Evolutionary conservation across 2,329 filamentous ascomycete genomes (phyloP), one percentile per base, ranked within the genome.

Genomic region (Plectosphaerella sp.): DNA sequence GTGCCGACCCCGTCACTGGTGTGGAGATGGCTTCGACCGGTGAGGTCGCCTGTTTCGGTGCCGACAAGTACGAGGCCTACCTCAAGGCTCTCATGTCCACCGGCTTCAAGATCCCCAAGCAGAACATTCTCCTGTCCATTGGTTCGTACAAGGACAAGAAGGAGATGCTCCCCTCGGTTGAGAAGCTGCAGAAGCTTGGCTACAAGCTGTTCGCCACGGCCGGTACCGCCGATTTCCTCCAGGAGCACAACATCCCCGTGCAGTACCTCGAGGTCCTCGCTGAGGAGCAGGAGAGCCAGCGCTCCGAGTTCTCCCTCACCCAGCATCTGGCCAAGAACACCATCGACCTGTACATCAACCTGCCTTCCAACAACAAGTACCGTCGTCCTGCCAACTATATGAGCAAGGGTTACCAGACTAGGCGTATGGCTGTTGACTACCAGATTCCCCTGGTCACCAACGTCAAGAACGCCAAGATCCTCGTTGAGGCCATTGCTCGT

Each of bases 1-100:
- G 94, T 45, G 94, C 94, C 5, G 94, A 99, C 67, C 94, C 94
- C 15, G 92, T 99, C 45, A 82, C 97, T 55, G 94, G 94, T 73
- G 94, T 99, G 7, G 94, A 99, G 74, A 99, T 99, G 94, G 94
- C 94, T 16, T 97, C 94, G 5, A 99, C 94, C 54, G 94, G 94
- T 70, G 94, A 99, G 72, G 94, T 99, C 61, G 94, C 94, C 60
- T 97, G 88, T 66, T 99, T 99, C 64, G 94, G 94, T 66, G 82
- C 85, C 57, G 91, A 96, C 72, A 96, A 97, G 73, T 96, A 96
- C 67, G 94, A 99, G 72, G 94, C 94, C 16, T 99, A 99, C 69
- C 82, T 99, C 63, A 99, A 99, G 77, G 94, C 90, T 50, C 77
- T 99, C 52, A 84, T 99, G 60, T 95, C 94, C 2, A 97, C 94